Evolutionary conservation across 805 yeast species (phyloP), one percentile per base, ranked within the genome.

Genomic region (Tetrapisispora arboricola): DNA sequence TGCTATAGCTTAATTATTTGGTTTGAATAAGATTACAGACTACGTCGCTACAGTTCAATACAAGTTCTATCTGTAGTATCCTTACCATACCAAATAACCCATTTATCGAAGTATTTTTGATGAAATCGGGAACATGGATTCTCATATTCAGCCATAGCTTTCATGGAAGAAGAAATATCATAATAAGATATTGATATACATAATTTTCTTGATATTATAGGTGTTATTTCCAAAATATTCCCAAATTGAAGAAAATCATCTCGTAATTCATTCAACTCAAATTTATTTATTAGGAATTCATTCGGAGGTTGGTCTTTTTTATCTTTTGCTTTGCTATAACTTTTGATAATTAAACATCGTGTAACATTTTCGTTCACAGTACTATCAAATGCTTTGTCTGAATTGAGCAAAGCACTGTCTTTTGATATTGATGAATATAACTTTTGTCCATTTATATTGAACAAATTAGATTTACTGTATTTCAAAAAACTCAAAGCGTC

Each of bases 41-140:
- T 40, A 55, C 17, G 50, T 22, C n/a, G n/a, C n/a, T n/a, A n/a
- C n/a, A n/a, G n/a, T 32, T 49, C 51, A 9, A 49, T 37, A 59
- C 79, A 70, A 5, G 78, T 76, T 43, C 59, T 66, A 48, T 81
- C 87, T 6, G 84, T 68, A 1, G 74, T 72, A 56, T 84, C 94
- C 33, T 69, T 71, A 0, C 81, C 84, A 48, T 74, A 84, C 76
- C 78, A 72, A 1, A 79, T 60, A 7, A 67, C 59, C 92, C 92
- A 84, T 4, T 65, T 72, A 10, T 55, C 57, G 50, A 45, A 47
- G 39, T 78, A 83, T 48, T 70, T 75, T 4, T 48, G 48, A 40
- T 64, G 53, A 49, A 79, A 49, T 2, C 31, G 41, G 1, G 73
- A 58, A 8, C 46, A 47, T 16, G 56, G 51, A 24, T 57, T 47